Conservation (phyloP, 306 rosid genomes). For the Clitoria ternatea region DNA sequence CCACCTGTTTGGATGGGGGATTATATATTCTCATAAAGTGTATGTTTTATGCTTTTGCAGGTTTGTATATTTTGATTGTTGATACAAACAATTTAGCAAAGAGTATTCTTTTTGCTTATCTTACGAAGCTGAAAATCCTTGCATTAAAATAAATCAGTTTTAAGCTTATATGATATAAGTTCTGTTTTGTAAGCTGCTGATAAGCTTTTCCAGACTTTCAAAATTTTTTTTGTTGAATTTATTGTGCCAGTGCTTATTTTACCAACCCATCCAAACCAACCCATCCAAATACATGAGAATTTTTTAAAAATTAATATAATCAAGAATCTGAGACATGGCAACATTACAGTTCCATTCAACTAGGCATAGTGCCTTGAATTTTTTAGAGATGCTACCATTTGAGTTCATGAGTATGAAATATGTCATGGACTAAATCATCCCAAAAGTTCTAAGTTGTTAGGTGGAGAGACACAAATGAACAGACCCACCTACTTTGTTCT, state of each 20-base stretch:
- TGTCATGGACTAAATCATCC: neutral
- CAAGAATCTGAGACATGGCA: neutral
- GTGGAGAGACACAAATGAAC: neutral
- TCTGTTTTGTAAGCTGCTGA: neutral
- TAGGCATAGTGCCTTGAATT: neutral
- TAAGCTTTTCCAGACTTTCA: neutral
- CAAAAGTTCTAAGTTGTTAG: neutral
- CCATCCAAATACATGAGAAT: neutral
- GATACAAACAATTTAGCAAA: neutral
- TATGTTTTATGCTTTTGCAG: neutral
- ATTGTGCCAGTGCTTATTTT: neutral
- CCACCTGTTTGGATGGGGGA: neutral
- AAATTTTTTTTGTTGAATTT: neutral
- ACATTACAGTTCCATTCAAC: constrained; percentile 1
- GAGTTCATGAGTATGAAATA: neutral
- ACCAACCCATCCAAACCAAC: neutral
- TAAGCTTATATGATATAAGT: neutral
- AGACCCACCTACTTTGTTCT: neutral
- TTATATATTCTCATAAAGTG: neutral
- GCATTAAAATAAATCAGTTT: neutral
- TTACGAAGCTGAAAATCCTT: neutral
- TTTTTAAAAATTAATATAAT: neutral
- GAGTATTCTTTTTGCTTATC: neutral
- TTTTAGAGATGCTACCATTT: neutral
- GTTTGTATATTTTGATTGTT: neutral